Percentiles rank a stretch among this genome's conserved stretches.
Conservation (phyloP, 495 filamentous ascomycete species). For the Tetracladium marchalianum region DNA sequence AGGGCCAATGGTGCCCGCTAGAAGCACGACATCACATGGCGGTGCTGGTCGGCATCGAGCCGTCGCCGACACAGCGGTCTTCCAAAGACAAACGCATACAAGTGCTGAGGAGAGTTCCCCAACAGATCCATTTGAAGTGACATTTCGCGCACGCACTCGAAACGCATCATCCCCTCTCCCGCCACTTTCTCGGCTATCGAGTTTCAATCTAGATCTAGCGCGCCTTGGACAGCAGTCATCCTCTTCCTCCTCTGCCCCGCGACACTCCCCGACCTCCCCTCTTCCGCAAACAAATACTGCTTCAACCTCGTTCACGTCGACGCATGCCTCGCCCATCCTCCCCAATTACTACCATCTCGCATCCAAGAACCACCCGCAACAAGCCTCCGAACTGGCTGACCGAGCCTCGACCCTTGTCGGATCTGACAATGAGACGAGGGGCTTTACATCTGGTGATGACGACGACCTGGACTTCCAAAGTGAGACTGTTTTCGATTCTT, state of each 20-base stretch:
- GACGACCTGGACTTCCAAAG: slow-evolving; percentile 80
- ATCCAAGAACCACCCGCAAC: slow-evolving; percentile 2
- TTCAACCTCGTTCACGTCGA: slow-evolving; percentile 7
- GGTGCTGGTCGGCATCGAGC: background rate
- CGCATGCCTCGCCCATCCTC: slow-evolving; percentile 6
- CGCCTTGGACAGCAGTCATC: slow-evolving; percentile 24
- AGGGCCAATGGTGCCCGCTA: slow-evolving; percentile 14
- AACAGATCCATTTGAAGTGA: slow-evolving; percentile 13
- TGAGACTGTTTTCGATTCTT: slow-evolving; percentile 86
- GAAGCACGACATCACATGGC: slow-evolving; percentile 11
- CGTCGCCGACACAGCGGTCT: slow-evolving; percentile 14
- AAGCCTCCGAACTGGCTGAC: slow-evolving; percentile 32
- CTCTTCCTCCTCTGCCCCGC: slow-evolving; percentile 25
- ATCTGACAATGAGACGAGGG: slow-evolving; percentile 71
- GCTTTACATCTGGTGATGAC: slow-evolving; percentile 68
- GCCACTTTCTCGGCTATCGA: slow-evolving; percentile 44
- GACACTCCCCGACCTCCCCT: slow-evolving; percentile 22
- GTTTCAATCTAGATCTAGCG: slow-evolving; percentile 44
- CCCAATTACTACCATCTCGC: slow-evolving; percentile 5
- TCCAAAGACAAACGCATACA: slow-evolving; percentile 4
- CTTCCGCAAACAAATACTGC: slow-evolving; percentile 10
- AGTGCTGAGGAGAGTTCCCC: slow-evolving; percentile 3
- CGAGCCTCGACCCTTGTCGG: slow-evolving; percentile 72
- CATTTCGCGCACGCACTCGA: slow-evolving; percentile 25
- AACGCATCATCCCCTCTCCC: slow-evolving; percentile 46